Evolutionary conservation across 1,284 basidiomycete species (phyloP).

Genomic region (Boletus hoseneyae): DNA sequence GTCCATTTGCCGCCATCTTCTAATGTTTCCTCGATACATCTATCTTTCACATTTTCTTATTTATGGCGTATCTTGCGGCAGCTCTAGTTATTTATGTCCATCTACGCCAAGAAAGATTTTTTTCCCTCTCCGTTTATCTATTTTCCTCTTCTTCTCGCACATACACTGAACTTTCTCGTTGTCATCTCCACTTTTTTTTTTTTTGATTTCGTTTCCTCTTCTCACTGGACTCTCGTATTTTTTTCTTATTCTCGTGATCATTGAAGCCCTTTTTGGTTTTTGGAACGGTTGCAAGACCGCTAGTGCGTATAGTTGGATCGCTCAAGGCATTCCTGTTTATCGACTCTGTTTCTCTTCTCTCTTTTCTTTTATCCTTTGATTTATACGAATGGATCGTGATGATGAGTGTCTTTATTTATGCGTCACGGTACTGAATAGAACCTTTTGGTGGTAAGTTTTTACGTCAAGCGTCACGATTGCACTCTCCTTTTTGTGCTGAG

Average conservation of each 20-base stretch:
- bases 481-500: too few species aligned
- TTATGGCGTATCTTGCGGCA: constrained; percentile 33
- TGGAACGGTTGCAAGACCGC: constrained; percentile 23
- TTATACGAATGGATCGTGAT: constrained; percentile 16
- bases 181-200: neutral
- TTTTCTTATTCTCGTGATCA: constrained; percentile 2
- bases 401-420: neutral
- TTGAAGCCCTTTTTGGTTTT: constrained; percentile 5
- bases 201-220: constrained; percentile 1
- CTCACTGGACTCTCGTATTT: constrained; percentile 17
- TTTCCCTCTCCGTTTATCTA: constrained; percentile 2
- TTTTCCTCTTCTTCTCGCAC: constrained; percentile 2
- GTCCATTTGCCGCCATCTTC: constrained; percentile 23
- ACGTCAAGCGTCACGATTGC: too few species aligned
- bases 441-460: too few species aligned
- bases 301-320: constrained; percentile 22
- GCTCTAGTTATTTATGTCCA: constrained; percentile 30
- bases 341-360: neutral
- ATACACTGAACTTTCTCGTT: constrained; percentile 6
- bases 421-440: too few species aligned
- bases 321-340: constrained; percentile 22
- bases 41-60: constrained; percentile 19
- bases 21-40: constrained; percentile 15
- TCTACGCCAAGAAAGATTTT: constrained; percentile 25
- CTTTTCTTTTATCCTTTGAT: too few species aligned